These are phyloP conservation scores for Leishmania mexicana DNA, from an alignment of 208 protist species.

Conservation along the genomic window DNA sequence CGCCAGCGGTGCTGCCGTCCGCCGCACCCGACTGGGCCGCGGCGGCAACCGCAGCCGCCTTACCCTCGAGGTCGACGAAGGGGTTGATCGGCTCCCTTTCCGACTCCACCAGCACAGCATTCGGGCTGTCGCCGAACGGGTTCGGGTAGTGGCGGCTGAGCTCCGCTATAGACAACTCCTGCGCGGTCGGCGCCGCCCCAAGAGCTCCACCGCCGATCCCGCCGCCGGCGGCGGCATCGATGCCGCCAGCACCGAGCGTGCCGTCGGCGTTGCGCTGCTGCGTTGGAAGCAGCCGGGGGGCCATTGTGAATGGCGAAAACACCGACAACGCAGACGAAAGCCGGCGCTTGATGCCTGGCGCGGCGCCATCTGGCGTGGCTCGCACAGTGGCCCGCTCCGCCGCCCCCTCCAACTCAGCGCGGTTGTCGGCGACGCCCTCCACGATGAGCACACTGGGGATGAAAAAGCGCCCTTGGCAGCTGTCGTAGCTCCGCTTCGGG, in stretches of 20 bases:
- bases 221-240: background rate
- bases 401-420: conserved; percentile 44
- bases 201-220: conserved; percentile 4
- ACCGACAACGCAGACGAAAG: background rate
- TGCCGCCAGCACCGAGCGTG: background rate
- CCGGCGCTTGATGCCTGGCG: conserved; percentile 66
- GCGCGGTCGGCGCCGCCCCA: conserved; percentile 12
- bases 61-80: conserved; percentile 59
- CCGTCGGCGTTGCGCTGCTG: conserved; percentile 16
- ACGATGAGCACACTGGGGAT: conserved; percentile 50
- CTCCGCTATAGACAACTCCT: conserved; percentile 56
- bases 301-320: background rate
- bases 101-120: conserved; percentile 58
- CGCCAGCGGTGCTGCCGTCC: background rate
- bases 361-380: conserved; percentile 75
- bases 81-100: conserved; percentile 84
- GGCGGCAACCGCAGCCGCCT: conserved; percentile 11
- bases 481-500: conserved; percentile 14
- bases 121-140: conserved; percentile 78
- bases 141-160: conserved; percentile 79
- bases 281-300: background rate
- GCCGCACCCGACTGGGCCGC: background rate
- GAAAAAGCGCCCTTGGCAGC: conserved; percentile 31
- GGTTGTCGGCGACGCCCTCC: conserved; percentile 56
- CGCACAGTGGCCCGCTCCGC: conserved; percentile 31